These are phyloP conservation scores for Narthecium ossifragum DNA, from an alignment of 106 monocot genomes.

Conservation along the genomic window DNA sequence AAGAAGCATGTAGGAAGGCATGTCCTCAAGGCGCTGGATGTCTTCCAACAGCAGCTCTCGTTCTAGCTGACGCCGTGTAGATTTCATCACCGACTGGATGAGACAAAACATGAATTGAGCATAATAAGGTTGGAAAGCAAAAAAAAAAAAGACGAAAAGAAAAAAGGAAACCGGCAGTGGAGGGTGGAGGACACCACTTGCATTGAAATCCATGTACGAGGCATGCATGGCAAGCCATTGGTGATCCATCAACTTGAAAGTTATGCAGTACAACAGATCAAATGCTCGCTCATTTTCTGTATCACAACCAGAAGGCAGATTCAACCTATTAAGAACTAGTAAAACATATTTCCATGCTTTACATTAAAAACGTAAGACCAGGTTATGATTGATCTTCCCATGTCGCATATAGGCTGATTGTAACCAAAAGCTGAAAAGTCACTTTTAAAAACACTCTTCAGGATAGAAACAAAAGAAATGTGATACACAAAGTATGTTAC, in stretches of 20 bases:
- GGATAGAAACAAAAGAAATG: too few species aligned
- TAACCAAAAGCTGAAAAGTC: too few species aligned
- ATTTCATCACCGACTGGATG: conserved; percentile 44
- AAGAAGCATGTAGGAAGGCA: conserved; percentile 41
- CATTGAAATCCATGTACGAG: conserved; percentile 86
- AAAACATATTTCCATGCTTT: too few species aligned
- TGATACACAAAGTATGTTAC: too few species aligned
- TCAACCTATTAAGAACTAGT: too few species aligned
- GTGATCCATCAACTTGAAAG: conserved; percentile 92
- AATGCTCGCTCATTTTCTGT: conserved; percentile 77
- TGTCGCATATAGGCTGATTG: too few species aligned
- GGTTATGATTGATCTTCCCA: too few species aligned
- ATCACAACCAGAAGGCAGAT: conserved; percentile 1
- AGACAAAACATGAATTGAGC: neutral
- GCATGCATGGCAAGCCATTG: conserved; percentile 87
- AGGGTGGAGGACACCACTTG: conserved; percentile 11
- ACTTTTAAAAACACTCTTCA: too few species aligned
- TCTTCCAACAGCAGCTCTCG: conserved; percentile 41
- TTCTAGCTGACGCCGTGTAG: conserved; percentile 38
- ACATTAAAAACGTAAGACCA: too few species aligned
- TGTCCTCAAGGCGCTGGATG: conserved; percentile 35
- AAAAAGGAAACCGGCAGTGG: too few species aligned
- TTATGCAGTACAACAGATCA: conserved; percentile 79
- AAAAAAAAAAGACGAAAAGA: neutral
- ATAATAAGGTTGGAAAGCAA: neutral